These are phyloP conservation scores for Penicillium steckii DNA, from an alignment of 495 filamentous ascomycete species.

Conservation along the genomic window DNA sequence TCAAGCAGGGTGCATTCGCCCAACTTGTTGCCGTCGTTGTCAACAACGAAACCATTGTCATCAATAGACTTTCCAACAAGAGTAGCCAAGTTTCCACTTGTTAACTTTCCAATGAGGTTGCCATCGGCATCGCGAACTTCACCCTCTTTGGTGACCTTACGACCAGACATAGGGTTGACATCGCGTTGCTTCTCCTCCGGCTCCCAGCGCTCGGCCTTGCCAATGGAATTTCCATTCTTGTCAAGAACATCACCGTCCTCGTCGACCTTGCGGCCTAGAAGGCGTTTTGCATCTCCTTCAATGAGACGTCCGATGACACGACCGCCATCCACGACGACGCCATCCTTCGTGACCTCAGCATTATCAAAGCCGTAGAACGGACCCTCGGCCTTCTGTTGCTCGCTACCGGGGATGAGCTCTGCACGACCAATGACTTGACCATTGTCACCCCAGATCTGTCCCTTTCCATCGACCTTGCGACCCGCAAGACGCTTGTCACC, in stretches of 20 bases:
- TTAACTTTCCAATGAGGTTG: slow-evolving; percentile 77
- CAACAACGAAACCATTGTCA: slow-evolving; percentile 81
- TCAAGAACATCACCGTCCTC: slow-evolving; percentile 82
- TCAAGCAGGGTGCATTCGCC: slow-evolving; percentile 79
- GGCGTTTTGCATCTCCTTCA: slow-evolving; percentile 67
- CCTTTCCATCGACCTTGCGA: slow-evolving; percentile 77
- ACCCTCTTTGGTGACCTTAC: slow-evolving; percentile 76
- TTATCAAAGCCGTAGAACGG: slow-evolving; percentile 77
- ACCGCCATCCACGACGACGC: slow-evolving; percentile 63
- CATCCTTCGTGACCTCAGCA: slow-evolving; percentile 72
- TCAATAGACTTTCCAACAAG: slow-evolving; percentile 79
- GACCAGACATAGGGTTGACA: slow-evolving; percentile 70
- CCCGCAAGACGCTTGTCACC: slow-evolving; percentile 74
- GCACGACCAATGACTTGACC: slow-evolving; percentile 77
- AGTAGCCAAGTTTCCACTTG: slow-evolving; percentile 65
- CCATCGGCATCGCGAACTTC: slow-evolving; percentile 81
- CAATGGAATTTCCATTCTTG: slow-evolving; percentile 77
- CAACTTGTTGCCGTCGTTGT: slow-evolving; percentile 76
- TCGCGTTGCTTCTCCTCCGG: slow-evolving; percentile 69
- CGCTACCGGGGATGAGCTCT: slow-evolving; percentile 73
- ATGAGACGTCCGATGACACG: slow-evolving; percentile 71
- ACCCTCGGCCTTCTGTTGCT: slow-evolving; percentile 69
- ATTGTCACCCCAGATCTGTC: slow-evolving; percentile 76
- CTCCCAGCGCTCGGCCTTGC: slow-evolving; percentile 79
- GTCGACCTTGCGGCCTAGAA: slow-evolving; percentile 75